Evolutionary conservation across 805 yeast genomes (phyloP).

Genomic region (Candida caryicola): DNA sequence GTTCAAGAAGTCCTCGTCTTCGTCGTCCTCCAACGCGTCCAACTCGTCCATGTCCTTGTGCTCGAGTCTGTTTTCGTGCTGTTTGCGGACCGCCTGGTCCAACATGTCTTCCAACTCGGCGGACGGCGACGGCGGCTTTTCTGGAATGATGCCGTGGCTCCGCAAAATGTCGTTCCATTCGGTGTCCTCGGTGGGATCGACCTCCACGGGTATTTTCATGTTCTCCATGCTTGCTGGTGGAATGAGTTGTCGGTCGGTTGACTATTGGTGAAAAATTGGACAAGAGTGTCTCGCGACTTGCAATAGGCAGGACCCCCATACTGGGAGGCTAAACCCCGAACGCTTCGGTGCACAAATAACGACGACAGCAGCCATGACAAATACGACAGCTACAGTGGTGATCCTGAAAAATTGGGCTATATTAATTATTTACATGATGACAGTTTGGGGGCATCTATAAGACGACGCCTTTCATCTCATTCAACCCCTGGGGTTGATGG

Average conservation of each 20-base stretch:
- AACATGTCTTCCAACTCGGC: slow-evolving; percentile 83
- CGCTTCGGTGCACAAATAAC: no score
- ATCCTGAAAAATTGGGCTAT: no score
- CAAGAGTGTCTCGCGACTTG: not conserved
- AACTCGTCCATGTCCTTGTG: slow-evolving; percentile 74
- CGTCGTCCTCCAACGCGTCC: slow-evolving; percentile 87
- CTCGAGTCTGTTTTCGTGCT: slow-evolving; percentile 81
- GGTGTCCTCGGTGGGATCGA: slow-evolving; percentile 93
- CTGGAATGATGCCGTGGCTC: slow-evolving; percentile 88
- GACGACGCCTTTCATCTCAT: not conserved
- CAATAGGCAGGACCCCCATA: not conserved
- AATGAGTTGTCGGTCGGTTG: not conserved
- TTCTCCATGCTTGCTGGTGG: slow-evolving; percentile 7
- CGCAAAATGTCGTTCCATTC: slow-evolving; percentile 98
- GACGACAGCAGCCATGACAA: no score
- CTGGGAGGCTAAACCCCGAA: no score
- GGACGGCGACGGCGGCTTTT: slow-evolving; percentile 84
- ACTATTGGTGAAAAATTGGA: slow-evolving; percentile 1
- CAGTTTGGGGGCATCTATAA: not conserved
- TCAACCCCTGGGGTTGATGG: not conserved
- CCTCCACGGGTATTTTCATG: slow-evolving; percentile 70
- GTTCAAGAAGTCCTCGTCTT: slow-evolving; percentile 85
- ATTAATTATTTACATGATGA: no score
- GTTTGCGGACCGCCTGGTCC: slow-evolving; percentile 74
- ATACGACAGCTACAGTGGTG: no score